These are phyloP conservation scores for Volutella citrinella DNA, from an alignment of 2,329 filamentous ascomycete species.

Conservation along the genomic window DNA sequence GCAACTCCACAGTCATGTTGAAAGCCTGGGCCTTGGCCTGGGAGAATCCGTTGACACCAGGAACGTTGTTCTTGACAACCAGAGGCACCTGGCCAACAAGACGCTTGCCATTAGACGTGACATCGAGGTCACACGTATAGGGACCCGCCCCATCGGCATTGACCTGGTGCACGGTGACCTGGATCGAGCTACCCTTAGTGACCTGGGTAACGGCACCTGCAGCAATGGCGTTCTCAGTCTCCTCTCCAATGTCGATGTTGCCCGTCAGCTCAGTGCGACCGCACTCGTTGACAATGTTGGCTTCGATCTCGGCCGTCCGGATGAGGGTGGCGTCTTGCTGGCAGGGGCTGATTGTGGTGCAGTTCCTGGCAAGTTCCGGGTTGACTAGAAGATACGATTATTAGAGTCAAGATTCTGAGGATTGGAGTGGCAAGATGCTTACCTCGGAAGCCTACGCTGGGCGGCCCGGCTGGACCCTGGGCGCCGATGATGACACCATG, in stretches of 20 bases:
- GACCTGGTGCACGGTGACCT: conserved; percentile 65
- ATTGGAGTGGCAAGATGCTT: rapidly evolving
- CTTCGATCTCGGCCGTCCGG: conserved; percentile 50
- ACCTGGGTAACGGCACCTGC: conserved; percentile 48
- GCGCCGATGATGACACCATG: conserved; percentile 48
- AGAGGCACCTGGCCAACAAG: no score
- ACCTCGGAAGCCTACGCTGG: conserved; percentile 51
- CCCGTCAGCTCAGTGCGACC: conserved; percentile 60
- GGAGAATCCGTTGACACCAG: conserved; percentile 55
- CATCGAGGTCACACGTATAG: conserved; percentile 52
- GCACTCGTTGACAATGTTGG: conserved; percentile 56
- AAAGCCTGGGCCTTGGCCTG: conserved; percentile 55
- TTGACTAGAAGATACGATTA: conserved; percentile 41
- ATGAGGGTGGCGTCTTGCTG: conserved; percentile 65
- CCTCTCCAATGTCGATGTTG: conserved; percentile 59
- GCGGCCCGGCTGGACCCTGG: conserved; percentile 44
- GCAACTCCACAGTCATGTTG: conserved; percentile 53
- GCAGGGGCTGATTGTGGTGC: conserved; percentile 62
- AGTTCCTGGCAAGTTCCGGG: conserved; percentile 56
- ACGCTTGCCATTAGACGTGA: conserved; percentile 42
- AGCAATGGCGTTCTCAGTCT: conserved; percentile 50
- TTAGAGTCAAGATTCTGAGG: not conserved
- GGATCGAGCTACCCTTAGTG: conserved; percentile 40
- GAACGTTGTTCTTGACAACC: conserved; percentile 56
- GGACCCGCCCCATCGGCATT: conserved; percentile 64